Evolutionary conservation across 306 rosid genomes (phyloP).

Genomic region (Glycine soja): DNA sequence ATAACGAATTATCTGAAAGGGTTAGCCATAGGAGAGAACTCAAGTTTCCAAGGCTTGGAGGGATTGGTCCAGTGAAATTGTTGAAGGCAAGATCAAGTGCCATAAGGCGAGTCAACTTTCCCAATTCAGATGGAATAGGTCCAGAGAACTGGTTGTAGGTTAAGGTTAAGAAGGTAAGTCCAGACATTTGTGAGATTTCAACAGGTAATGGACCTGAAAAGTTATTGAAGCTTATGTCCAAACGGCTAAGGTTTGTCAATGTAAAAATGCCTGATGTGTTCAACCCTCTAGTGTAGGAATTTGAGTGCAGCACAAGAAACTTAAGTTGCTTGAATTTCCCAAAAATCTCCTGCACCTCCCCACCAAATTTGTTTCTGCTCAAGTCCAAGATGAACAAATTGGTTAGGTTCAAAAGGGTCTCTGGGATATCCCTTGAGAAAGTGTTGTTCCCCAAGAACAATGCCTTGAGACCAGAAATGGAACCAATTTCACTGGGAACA

Average conservation of each 20-base stretch:
- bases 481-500: slow-evolving; percentile 71
- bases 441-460: slow-evolving; percentile 73
- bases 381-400: slow-evolving; percentile 78
- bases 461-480: slow-evolving; percentile 55
- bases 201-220: slow-evolving; percentile 81
- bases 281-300: slow-evolving; percentile 70
- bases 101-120: slow-evolving; percentile 58
- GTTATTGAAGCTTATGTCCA: slow-evolving; percentile 70
- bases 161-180: slow-evolving; percentile 65
- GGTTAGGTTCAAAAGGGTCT: slow-evolving; percentile 61
- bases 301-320: slow-evolving; percentile 67
- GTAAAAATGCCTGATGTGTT: slow-evolving; percentile 70
- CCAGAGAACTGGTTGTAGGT: slow-evolving; percentile 72
- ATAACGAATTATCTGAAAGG: slow-evolving; percentile 75
- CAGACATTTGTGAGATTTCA: slow-evolving; percentile 67
- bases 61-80: slow-evolving; percentile 71
- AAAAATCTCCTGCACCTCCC: slow-evolving; percentile 67
- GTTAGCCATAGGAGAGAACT: slow-evolving; percentile 82
- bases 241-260: slow-evolving; percentile 59
- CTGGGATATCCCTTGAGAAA: slow-evolving; percentile 69
- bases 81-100: slow-evolving; percentile 79
- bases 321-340: slow-evolving; percentile 73
- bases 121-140: slow-evolving; percentile 63
- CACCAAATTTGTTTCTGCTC: slow-evolving; percentile 74
- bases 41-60: slow-evolving; percentile 73